Evolutionary conservation across 2,329 filamentous ascomycete genomes (phyloP), one percentile per base, ranked within the genome.

Genomic region (Epichloe uncinata): DNA sequence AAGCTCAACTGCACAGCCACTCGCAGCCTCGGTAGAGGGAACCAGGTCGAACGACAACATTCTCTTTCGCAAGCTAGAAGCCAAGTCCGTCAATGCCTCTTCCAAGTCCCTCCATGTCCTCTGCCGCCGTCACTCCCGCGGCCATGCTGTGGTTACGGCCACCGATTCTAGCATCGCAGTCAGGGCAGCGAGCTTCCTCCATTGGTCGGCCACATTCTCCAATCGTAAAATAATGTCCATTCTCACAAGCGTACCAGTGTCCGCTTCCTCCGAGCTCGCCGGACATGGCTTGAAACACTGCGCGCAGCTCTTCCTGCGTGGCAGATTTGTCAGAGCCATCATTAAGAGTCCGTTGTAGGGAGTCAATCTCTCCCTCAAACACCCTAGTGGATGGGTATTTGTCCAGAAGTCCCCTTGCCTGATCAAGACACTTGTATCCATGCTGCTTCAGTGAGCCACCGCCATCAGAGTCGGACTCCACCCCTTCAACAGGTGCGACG

Each of bases 191-290:
- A 1, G 80, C 72, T 18, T 57, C 49, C 60, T 85, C 53, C 78
- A 84, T 82, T 0, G 82, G 77, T 71, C 79, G 77, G 1, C 81
- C 81, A 57, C 81, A 84, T 52, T 85, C 78, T 1, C 80, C 81
- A 34, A 85, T 71, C 0, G 79, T 78, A 54, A 85, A 82, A 3
- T 76, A 73, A 58, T 82, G 77, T 2, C 73, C 72, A 51, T 79
- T 78, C 22, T 54, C 61, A 53, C 78, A 82, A 0, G 64, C 69
- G 60, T 82, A 84, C 80, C 79, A 84, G 54, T 82, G 77, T 0
- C 81, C 80, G 0, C 72, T 78, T 0, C 74, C 72, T 0, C 48
- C 53, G 37, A 79, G 73, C 53, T 75, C 73, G 0, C 45, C 50
- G 1, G 70, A 60, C 76, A 82, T 80, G 2, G 78, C 77, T 1